Percentiles rank a stretch among this genome's conserved stretches.
These are phyloP conservation scores for Nelumbo lutea DNA, from an alignment of 164 flowering plant genomes.

Conservation along the genomic window DNA sequence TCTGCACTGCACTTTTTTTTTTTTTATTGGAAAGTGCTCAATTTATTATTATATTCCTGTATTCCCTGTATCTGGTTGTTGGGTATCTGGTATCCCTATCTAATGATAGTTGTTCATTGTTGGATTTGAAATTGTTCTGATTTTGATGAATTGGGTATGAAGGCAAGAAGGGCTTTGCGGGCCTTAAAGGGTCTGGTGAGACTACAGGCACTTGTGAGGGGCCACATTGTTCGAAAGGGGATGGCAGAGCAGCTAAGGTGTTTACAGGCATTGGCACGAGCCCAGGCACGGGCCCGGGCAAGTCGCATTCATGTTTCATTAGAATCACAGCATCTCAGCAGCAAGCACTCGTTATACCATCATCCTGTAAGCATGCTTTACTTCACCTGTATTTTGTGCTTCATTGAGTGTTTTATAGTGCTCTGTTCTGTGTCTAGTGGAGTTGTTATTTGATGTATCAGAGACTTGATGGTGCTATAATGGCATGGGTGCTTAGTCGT, in stretches of 20 bases:
- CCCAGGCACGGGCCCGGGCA: conserved; percentile 75
- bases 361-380: conserved; percentile 28
- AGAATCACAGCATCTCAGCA: conserved; percentile 25
- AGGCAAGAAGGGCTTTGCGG: conserved; percentile 89
- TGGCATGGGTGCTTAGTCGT: too few species aligned
- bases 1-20: too few species aligned
- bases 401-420: neutral
- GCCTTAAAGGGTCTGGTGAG: conserved; percentile 87
- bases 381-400: too few species aligned
- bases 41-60: too few species aligned
- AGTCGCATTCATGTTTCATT: conserved; percentile 27
- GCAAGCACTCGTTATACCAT: conserved; percentile 24
- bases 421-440: too few species aligned
- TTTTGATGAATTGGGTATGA: conserved; percentile 2
- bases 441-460: neutral
- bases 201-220: conserved; percentile 91
- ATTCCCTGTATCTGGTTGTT: too few species aligned
- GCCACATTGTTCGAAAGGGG: conserved; percentile 79
- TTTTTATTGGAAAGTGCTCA: too few species aligned
- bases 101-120: too few species aligned
- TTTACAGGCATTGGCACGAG: conserved; percentile 81
- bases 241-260: conserved; percentile 64
- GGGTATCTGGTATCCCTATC: too few species aligned
- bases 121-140: neutral
- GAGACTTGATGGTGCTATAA: neutral